Percentiles rank a stretch among this genome's conserved stretches.
Evolutionary conservation across 73 alveolate genomes (phyloP).

Genomic region (Paramecium sexaurelia): DNA sequence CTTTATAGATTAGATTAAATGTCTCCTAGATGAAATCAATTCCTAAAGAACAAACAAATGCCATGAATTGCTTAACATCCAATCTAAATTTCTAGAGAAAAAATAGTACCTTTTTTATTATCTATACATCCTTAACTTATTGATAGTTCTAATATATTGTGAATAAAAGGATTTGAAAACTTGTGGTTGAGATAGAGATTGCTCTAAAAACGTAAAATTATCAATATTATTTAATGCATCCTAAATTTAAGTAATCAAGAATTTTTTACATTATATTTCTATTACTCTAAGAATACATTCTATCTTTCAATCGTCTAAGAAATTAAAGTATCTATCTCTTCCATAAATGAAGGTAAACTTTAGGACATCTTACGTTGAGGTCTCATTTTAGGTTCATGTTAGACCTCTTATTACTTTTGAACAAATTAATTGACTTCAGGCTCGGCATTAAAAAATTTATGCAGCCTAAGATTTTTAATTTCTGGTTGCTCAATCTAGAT

Average conservation of each 20-base stretch:
- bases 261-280: neutral
- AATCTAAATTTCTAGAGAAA: neutral
- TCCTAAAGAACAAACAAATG: conserved; percentile 1
- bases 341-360: conserved; percentile 18
- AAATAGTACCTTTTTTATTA: neutral
- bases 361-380: conserved; percentile 42
- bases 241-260: neutral
- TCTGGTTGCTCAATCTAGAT: conserved; percentile 42
- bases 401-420: conserved; percentile 24
- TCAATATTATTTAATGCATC: conserved; percentile 40
- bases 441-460: conserved; percentile 6
- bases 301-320: neutral
- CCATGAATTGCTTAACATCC: neutral
- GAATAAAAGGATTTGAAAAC: conserved; percentile 5
- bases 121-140: neutral
- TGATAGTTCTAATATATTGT: neutral
- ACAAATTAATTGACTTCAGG: conserved; percentile 22
- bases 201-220: conserved; percentile 44
- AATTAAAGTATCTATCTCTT: neutral
- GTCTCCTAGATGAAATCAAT: conserved; percentile 7
- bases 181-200: neutral
- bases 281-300: neutral
- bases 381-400: conserved; percentile 28
- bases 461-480: neutral
- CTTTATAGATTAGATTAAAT: neutral